These are phyloP conservation scores for Paradendryphiella salina DNA, from an alignment of 2,329 filamentous ascomycete genomes.

Conservation along the genomic window DNA sequence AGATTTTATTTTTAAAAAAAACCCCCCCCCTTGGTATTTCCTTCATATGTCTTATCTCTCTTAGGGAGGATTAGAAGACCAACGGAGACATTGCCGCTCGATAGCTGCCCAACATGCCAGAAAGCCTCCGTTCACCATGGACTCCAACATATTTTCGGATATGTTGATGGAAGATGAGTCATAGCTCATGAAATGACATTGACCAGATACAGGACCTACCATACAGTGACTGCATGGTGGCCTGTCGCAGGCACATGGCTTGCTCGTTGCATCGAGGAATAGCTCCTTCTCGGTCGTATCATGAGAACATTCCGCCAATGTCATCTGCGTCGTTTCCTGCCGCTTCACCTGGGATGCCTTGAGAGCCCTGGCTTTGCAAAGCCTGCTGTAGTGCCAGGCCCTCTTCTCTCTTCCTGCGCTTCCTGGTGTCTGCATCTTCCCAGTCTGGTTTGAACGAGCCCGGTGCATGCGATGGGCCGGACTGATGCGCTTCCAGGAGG, in stretches of 20 bases:
- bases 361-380: conserved; percentile 15
- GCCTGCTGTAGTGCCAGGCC: conserved; percentile 56
- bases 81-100: not conserved
- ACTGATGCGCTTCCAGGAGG: conserved; percentile 46
- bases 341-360: not conserved
- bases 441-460: conserved; percentile 36
- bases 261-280: not conserved
- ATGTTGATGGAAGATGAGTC: not conserved
- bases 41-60: no score
- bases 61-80: not conserved
- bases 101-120: not conserved
- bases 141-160: no score
- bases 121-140: not conserved
- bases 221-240: not conserved
- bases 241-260: not conserved
- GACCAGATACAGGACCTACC: not conserved
- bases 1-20: not conserved
- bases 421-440: conserved; percentile 48
- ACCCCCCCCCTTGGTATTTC: not conserved
- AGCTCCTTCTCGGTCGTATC: not conserved
- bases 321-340: not conserved
- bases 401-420: conserved; percentile 48
- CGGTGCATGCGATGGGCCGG: not conserved
- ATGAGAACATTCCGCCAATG: conserved; percentile 4
- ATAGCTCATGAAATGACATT: not conserved